Evolutionary conservation across 2,329 filamentous ascomycete genomes (phyloP).

Genomic region (Sclerotinia spermophila): DNA sequence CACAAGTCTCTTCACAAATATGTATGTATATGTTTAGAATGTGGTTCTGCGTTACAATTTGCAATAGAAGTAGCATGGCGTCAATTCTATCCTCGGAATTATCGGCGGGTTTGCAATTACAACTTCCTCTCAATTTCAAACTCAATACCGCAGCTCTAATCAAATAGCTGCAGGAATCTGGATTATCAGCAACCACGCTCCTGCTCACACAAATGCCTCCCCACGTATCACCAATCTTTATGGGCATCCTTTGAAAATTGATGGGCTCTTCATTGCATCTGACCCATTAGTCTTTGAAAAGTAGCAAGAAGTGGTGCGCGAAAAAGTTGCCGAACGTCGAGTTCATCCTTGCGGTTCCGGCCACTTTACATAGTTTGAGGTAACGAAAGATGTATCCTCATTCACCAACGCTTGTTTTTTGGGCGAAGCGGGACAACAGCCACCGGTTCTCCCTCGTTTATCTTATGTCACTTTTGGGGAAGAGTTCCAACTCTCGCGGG

Average conservation of each 20-base stretch:
- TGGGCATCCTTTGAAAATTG: too few species aligned
- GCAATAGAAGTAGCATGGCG: neutral
- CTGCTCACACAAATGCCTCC: neutral
- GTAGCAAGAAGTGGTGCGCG: neutral
- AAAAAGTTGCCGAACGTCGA: neutral
- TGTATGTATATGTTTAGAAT: neutral
- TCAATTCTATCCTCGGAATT: neutral
- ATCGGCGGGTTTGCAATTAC: neutral
- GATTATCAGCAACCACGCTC: neutral
- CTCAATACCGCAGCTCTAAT: neutral
- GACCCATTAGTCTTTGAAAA: neutral
- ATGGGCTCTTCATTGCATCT: too few species aligned
- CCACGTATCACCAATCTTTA: neutral
- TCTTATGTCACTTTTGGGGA: too few species aligned
- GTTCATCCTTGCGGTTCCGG: neutral
- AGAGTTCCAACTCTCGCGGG: too few species aligned
- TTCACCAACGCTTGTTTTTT: too few species aligned
- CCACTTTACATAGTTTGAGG: neutral
- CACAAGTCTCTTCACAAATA: neutral
- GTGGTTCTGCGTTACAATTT: neutral
- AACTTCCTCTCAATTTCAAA: neutral
- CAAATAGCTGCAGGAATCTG: neutral
- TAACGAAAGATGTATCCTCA: neutral
- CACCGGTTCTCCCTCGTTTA: too few species aligned
- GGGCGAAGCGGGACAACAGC: too few species aligned